phyloP scores from a whole-genome alignment of 805 yeast genomes.

The Zygosaccharomyces siamensis region DNA sequence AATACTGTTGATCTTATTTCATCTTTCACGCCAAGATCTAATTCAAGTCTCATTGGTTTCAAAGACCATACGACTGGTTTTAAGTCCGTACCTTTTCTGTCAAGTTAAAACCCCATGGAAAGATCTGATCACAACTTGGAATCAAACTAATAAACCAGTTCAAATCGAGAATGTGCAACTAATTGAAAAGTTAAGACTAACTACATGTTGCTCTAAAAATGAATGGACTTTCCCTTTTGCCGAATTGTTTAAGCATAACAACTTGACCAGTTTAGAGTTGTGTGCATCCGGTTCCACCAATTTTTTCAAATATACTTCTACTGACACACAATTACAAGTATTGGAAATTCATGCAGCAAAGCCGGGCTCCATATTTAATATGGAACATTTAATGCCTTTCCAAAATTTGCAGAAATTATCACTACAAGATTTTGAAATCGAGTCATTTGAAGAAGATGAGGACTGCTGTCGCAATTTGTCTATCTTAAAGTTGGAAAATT shows the following conservation, averaged over 20 bases:
- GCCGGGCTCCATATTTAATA: slow-evolving; percentile 35
- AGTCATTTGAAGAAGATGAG: slow-evolving; percentile 37
- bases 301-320: slow-evolving; percentile 33
- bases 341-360: slow-evolving; percentile 23
- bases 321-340: slow-evolving; percentile 11
- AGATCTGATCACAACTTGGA: slow-evolving; percentile 15
- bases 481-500: slow-evolving; percentile 37
- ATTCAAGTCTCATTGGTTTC: slow-evolving; percentile 12
- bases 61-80: slow-evolving; percentile 11
- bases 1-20: slow-evolving; percentile 8
- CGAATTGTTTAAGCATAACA: slow-evolving; percentile 19
- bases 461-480: slow-evolving; percentile 23
- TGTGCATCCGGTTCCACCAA: slow-evolving; percentile 32
- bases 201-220: slow-evolving; percentile 29
- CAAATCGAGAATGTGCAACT: slow-evolving; percentile 8
- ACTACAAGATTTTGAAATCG: slow-evolving; percentile 41
- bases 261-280: slow-evolving; percentile 24
- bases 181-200: slow-evolving; percentile 28
- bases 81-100: slow-evolving; percentile 15
- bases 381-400: slow-evolving; percentile 42
- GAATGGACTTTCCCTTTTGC: slow-evolving; percentile 37
- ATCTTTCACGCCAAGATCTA: slow-evolving; percentile 13
- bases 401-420: slow-evolving; percentile 32
- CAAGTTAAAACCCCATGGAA: slow-evolving; percentile 15
- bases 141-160: slow-evolving; percentile 4